Evolutionary conservation across 495 filamentous ascomycete genomes (phyloP), one percentile per base, ranked within the genome.

Genomic region (Aspergillus taichungensis): DNA sequence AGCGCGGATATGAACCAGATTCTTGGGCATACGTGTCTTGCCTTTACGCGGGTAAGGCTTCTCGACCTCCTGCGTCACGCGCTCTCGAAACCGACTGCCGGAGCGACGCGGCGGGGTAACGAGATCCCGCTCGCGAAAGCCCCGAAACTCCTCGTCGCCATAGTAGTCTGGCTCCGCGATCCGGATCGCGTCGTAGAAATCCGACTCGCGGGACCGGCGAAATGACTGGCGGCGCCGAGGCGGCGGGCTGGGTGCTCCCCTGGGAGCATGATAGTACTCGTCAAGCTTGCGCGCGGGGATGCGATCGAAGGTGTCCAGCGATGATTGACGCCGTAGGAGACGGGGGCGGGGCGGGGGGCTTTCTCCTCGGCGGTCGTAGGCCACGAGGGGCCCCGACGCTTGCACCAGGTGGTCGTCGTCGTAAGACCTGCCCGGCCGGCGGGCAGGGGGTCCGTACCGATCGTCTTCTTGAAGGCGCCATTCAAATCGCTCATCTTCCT

Each of bases 21-120:
- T 75, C 32, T 75, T 75, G 0, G 89, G 89, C 63, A 95, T 86
- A 42, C 83, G 75, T 8, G 89, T 95, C 73, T 88, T 92, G 47
- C 89, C 89, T 57, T 83, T 86, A 62, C 88, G 87, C 12, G 84
- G 86, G 50, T 84, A 82, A 34, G 74, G 69, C 44, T 69, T 70
- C 47, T 73, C 70, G 32, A 49, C 56, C 42, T 64, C 60, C 49
- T 69, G 57, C 13, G 55, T 50, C 11, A 50, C 45, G 34, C 76
- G 71, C 45, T 67, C 54, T 40, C 57, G 52, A 45, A 58, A 59
- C 47, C 61, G 55, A 41, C 61, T 62, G 43, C 69, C 75, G 5
- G 74, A 75, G 34, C 68, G 73, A 45, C 66, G 67, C 24, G 65
- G 71, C 37, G 51, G 55, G 34, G 55, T 50, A 13, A 56, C 53